Conservation (phyloP, 2,329 filamentous ascomycete species). For the Fusarium equiseti region DNA sequence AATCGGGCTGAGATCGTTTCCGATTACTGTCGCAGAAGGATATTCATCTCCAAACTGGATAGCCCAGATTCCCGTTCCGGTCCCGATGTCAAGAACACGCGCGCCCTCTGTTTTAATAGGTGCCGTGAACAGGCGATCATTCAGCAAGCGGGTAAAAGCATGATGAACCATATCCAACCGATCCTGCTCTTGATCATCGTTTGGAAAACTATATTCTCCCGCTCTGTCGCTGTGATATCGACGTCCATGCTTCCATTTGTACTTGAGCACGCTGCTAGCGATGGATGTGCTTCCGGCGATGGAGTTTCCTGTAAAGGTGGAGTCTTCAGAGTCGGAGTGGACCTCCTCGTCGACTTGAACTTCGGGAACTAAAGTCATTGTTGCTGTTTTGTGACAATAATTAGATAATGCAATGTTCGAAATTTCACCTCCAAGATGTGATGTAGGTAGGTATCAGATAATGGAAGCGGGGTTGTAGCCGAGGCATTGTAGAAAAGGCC, state of each 20-base stretch:
- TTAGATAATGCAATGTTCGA: no score
- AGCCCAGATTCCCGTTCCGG: conserved; percentile 62
- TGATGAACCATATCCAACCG: conserved; percentile 56
- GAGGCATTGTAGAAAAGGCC: neutral
- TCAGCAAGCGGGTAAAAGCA: conserved; percentile 49
- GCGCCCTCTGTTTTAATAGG: conserved; percentile 54
- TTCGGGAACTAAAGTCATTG: conserved; percentile 6
- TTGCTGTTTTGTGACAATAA: no score
- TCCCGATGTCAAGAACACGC: conserved; percentile 60
- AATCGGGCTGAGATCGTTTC: conserved; percentile 58
- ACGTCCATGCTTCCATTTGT: conserved; percentile 53
- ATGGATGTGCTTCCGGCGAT: conserved; percentile 3
- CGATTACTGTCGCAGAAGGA: conserved; percentile 53
- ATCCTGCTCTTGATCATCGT: conserved; percentile 55
- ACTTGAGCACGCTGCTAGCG: conserved; percentile 25
- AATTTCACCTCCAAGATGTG: neutral
- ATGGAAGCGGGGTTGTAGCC: neutral
- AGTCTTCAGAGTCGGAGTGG: conserved; percentile 4
- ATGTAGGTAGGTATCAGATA: no score
- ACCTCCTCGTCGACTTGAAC: conserved; percentile 23
- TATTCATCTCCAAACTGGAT: conserved; percentile 57
- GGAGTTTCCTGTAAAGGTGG: neutral
- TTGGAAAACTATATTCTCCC: conserved; percentile 54
- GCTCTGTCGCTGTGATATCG: conserved; percentile 57
- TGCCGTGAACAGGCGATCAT: conserved; percentile 53